These are phyloP conservation scores for Podosphaera fusca DNA, from an alignment of 2,329 filamentous ascomycete species.

Conservation along the genomic window DNA sequence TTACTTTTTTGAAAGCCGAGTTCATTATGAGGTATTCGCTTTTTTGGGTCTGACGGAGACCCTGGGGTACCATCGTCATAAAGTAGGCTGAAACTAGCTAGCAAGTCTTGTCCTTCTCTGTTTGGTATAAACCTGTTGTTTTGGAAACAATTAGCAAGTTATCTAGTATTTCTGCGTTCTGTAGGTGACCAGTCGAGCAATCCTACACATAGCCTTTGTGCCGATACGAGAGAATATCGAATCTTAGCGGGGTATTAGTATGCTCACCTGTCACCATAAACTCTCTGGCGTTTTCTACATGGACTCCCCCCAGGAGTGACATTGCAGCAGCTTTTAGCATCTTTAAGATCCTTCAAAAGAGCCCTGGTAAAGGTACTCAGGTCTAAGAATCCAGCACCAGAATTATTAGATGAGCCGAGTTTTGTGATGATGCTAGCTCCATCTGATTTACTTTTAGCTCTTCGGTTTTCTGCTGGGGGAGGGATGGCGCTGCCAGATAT, in stretches of 20 bases:
- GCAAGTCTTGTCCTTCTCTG: conserved; percentile 74
- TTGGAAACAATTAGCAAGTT: no score
- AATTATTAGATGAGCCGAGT: conserved; percentile 6
- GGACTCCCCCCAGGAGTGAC: conserved; percentile 37
- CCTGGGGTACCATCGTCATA: conserved; percentile 86
- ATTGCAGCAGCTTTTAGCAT: conserved; percentile 32
- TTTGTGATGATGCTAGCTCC: conserved; percentile 7
- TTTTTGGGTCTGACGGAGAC: conserved; percentile 67
- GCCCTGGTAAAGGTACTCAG: conserved; percentile 34
- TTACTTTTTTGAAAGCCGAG: conserved; percentile 83
- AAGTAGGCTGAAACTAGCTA: conserved; percentile 76
- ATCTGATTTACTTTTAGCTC: conserved; percentile 11
- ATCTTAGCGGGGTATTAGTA: not conserved
- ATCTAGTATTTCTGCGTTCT: no score
- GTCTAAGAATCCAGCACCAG: conserved; percentile 19
- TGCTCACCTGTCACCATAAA: conserved; percentile 32
- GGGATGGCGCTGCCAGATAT: conserved; percentile 15
- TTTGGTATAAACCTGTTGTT: conserved; percentile 59
- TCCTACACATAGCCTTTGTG: conserved; percentile 22
- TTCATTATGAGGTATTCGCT: conserved; percentile 68
- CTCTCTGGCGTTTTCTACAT: conserved; percentile 42
- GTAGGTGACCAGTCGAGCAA: no score
- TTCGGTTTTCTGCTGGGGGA: conserved; percentile 13
- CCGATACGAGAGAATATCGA: not conserved
- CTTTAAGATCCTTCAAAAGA: conserved; percentile 33